A percentile compares a stretch with the other conserved stretches of the same genome.
These are phyloP conservation scores for Babesia ovata DNA, from an alignment of 169 alveolate species.

Conservation along the genomic window DNA sequence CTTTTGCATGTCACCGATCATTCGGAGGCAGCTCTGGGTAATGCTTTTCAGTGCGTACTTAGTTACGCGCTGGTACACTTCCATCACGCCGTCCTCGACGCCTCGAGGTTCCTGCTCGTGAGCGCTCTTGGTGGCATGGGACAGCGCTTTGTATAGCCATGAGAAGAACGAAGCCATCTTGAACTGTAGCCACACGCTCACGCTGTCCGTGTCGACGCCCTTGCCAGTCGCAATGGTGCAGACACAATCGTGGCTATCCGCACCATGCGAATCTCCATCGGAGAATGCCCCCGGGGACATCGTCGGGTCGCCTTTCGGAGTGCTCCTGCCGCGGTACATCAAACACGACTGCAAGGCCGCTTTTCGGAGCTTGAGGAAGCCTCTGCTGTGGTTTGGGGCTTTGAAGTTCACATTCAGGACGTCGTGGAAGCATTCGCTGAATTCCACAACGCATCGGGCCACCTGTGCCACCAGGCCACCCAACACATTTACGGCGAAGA, in stretches of 20 bases:
- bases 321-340: not conserved
- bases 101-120: conserved; percentile 27
- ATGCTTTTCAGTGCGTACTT: conserved; percentile 6
- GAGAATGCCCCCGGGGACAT: not conserved
- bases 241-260: conserved; percentile 6
- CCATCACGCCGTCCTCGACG: conserved; percentile 24
- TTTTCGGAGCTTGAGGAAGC: conserved; percentile 6
- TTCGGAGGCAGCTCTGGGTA: not conserved
- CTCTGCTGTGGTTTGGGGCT: not conserved
- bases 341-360: conserved; percentile 12
- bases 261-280: not conserved
- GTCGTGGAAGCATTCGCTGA: conserved; percentile 16
- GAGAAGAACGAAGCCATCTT: conserved; percentile 12
- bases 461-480: conserved; percentile 46
- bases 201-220: not conserved
- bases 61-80: conserved; percentile 26
- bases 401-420: conserved; percentile 22
- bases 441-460: conserved; percentile 17
- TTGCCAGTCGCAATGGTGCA: conserved; percentile 14
- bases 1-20: not conserved
- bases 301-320: not conserved
- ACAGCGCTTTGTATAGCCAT: conserved; percentile 2
- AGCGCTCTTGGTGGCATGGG: conserved; percentile 20
- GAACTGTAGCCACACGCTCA: conserved; percentile 35
- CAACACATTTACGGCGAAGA: conserved; percentile 33